Percentiles rank a stretch among this genome's conserved stretches.
phyloP scores from a whole-genome alignment of 2,329 filamentous ascomycete species.

The Alternaria gansuensis region DNA sequence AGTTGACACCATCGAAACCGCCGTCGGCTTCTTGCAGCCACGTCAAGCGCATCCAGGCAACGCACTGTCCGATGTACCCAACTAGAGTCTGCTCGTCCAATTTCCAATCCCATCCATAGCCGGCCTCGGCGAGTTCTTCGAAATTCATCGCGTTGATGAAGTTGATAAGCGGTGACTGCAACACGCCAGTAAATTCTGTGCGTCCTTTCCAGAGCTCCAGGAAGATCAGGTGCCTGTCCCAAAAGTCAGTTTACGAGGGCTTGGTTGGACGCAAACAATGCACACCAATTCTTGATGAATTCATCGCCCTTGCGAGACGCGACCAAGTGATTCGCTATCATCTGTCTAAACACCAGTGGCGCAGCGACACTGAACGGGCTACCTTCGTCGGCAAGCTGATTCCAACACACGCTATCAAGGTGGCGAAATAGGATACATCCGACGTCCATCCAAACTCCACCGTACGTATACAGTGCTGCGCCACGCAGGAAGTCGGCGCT shows the following conservation, averaged over 20 bases:
- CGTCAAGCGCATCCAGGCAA: slow-evolving; percentile 50
- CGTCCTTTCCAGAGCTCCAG: slow-evolving; percentile 38
- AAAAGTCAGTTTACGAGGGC: slow-evolving; percentile 7
- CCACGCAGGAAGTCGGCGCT: slow-evolving; percentile 60
- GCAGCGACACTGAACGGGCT: slow-evolving; percentile 46
- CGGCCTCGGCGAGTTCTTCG: slow-evolving; percentile 28
- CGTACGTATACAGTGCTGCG: slow-evolving; percentile 52
- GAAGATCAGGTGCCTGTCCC: slow-evolving; percentile 37
- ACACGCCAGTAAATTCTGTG: slow-evolving; percentile 29
- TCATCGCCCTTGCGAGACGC: slow-evolving; percentile 54
- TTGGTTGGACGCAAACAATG: slow-evolving; percentile 39
- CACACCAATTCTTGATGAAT: slow-evolving; percentile 59
- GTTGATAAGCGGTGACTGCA: slow-evolving; percentile 32
- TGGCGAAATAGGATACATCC: slow-evolving; percentile 52
- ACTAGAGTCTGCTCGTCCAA: slow-evolving; percentile 42
- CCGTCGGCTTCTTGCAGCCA: slow-evolving; percentile 45
- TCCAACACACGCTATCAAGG: slow-evolving; percentile 55
- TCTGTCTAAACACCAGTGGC: slow-evolving; percentile 38
- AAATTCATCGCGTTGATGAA: slow-evolving; percentile 42
- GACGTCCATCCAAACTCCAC: slow-evolving; percentile 56
- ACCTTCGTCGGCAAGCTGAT: slow-evolving; percentile 51
- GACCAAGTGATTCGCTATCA: slow-evolving; percentile 57
- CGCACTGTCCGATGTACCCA: slow-evolving; percentile 55
- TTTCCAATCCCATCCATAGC: slow-evolving; percentile 49
- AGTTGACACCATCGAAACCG: slow-evolving; percentile 45